A percentile compares a stretch with the other conserved stretches of the same genome.
These are phyloP conservation scores for Paraleonurus japonicus DNA, from an alignment of 257 asterid species.

Conservation along the genomic window DNA sequence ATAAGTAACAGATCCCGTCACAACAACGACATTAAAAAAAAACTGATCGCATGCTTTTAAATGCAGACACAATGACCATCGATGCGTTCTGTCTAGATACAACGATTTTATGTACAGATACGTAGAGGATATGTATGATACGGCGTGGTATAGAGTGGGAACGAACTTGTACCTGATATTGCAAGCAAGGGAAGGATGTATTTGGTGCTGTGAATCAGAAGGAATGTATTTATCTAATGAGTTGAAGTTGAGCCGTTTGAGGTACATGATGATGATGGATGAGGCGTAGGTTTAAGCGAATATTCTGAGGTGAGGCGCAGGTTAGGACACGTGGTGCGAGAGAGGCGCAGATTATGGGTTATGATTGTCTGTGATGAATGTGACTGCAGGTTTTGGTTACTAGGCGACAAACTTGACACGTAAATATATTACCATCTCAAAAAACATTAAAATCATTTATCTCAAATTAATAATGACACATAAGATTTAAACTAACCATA, in stretches of 20 bases:
- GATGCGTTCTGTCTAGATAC: background rate
- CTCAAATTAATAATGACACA: too few species aligned
- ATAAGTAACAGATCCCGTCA: slow-evolving; percentile 11
- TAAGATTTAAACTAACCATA: too few species aligned
- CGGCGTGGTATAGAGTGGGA: background rate
- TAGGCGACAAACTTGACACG: too few species aligned
- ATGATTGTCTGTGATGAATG: background rate
- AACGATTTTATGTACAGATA: background rate
- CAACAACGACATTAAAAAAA: background rate
- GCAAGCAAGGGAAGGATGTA: slow-evolving; percentile 4
- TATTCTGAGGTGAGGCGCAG: background rate
- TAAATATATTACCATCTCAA: too few species aligned
- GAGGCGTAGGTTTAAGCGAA: background rate
- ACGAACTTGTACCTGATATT: background rate
- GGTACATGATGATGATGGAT: background rate
- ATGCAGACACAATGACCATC: background rate
- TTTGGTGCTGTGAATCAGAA: background rate
- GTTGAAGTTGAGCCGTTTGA: background rate
- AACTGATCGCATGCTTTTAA: background rate
- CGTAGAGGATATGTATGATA: background rate
- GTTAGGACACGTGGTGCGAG: background rate
- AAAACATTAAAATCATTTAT: too few species aligned
- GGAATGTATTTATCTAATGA: background rate
- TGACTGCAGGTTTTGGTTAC: background rate
- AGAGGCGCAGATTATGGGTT: slow-evolving; percentile 10